phyloP scores from a whole-genome alignment of 352 stramenopile genomes.

The Pythium apleroticum region DNA sequence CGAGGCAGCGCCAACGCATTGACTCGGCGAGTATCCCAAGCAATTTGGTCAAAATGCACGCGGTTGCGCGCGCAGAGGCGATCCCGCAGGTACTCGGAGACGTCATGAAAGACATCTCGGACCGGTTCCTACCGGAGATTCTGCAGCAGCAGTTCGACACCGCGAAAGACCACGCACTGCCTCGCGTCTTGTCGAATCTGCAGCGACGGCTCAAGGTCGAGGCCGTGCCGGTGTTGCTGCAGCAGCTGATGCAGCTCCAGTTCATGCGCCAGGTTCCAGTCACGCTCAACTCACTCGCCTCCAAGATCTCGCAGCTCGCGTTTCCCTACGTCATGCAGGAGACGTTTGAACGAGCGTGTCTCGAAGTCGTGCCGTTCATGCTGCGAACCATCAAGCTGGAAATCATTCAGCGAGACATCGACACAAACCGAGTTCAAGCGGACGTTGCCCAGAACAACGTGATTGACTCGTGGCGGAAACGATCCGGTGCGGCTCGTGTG shows the following conservation, averaged over 20 bases:
- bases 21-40: conserved; percentile 44
- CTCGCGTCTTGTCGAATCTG: conserved; percentile 58
- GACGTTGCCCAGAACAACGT: conserved; percentile 47
- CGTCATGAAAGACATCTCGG: conserved; percentile 64
- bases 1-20: conserved; percentile 41
- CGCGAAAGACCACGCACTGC: conserved; percentile 37
- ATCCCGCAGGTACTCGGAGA: conserved; percentile 61
- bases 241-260: conserved; percentile 42
- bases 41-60: conserved; percentile 48
- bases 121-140: conserved; percentile 48
- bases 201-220: conserved; percentile 52
- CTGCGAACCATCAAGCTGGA: conserved; percentile 65
- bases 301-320: conserved; percentile 47
- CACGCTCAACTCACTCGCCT: conserved; percentile 43
- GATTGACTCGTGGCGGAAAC: conserved; percentile 51
- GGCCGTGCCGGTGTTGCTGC: conserved; percentile 42
- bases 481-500: conserved; percentile 21
- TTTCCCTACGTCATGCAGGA: conserved; percentile 67
- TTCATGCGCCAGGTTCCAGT: conserved; percentile 43
- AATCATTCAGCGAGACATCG: conserved; percentile 50
- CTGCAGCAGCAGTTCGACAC: conserved; percentile 29
- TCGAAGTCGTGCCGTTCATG: conserved; percentile 61
- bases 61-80: conserved; percentile 48
- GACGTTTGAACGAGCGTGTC: conserved; percentile 53
- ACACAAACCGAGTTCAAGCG: conserved; percentile 33